phyloP scores from a whole-genome alignment of 768 basidiomycete genomes.

The Phaffia australis region DNA sequence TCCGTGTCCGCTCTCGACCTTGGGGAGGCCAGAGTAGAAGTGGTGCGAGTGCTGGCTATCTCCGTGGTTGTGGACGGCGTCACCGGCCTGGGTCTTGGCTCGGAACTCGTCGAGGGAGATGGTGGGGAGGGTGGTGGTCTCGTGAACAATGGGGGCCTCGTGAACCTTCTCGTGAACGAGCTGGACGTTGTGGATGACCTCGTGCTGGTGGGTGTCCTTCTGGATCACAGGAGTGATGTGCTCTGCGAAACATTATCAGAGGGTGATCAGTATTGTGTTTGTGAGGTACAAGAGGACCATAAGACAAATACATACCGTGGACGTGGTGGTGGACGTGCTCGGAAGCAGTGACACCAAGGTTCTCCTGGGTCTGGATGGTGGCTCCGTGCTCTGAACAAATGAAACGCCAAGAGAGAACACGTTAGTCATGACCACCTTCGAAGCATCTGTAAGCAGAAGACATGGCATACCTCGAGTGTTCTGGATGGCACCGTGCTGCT shows the following conservation, averaged over 20 bases:
- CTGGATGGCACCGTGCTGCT: slow-evolving; percentile 30
- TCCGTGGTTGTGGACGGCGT: slow-evolving; percentile 3
- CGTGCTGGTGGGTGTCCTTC: slow-evolving; percentile 39
- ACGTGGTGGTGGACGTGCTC: slow-evolving; percentile 40
- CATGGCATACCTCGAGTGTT: slow-evolving; percentile 23
- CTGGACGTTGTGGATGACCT: slow-evolving; percentile 38
- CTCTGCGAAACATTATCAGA: slow-evolving; percentile 25
- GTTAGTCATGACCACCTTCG: neutral
- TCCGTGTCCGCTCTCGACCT: neutral
- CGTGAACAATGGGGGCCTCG: slow-evolving; percentile 33
- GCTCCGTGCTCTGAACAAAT: slow-evolving; percentile 27
- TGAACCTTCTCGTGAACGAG: slow-evolving; percentile 37
- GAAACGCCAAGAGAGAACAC: slow-evolving; percentile 21
- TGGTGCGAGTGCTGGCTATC: slow-evolving; percentile 4
- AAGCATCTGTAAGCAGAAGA: neutral
- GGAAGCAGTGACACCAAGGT: slow-evolving; percentile 31
- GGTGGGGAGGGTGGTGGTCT: slow-evolving; percentile 22
- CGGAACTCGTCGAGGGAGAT: slow-evolving; percentile 18
- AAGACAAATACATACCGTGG: too few relatives aligned
- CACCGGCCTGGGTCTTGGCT: neutral
- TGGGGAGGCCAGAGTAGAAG: slow-evolving; percentile 19
- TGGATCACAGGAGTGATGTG: slow-evolving; percentile 39
- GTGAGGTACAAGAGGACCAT: too few relatives aligned
- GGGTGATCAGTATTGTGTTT: too few relatives aligned
- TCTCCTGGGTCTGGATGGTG: slow-evolving; percentile 30